Base-by-base conservation (phyloP, 768 basidiomycete genomes). In the Tricholoma terreum region DNA sequence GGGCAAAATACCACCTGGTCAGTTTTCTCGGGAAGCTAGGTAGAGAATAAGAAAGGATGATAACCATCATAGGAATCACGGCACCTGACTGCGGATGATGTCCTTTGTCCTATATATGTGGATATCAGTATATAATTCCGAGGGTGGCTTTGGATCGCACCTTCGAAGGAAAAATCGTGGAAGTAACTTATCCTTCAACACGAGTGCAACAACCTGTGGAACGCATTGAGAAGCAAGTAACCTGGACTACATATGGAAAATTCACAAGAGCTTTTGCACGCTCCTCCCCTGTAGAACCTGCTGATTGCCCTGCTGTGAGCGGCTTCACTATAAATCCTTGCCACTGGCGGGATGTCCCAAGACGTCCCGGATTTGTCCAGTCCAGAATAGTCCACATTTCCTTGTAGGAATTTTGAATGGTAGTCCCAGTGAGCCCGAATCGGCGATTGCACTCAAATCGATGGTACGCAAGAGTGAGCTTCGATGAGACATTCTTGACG, bases 1-100 rank as follows among this genome's bases (percentile, higher is more conserved):
- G 94, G 95, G 65, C 96, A 99, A 65, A 98, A 96, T 5, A 97
- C 92, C 12, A 98, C 90, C 65, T 93, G 78, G 62, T 99, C 96
- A 0, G 81, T 81, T 75, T 99, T 99, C 59, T 79, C 78, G 1
- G 96, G 96, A 2, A 98, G 78, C 89, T 95, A 63, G 2, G 36
- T 12, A 46, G 27, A 11, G 30, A 35, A 46, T 50, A 11, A 58
- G 50, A 35, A 56, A 11, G 1, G 60, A 19, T 21, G 6, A 21
- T 21, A 46, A 21, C 4, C 21, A 17, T 40, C 22, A 12, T 21
- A 50, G 38, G 21, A 30, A 45, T n/a, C 48, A 7, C 52, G 61
- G 45, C 62, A 84, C 87, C 73, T 88, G 89, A 56, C 84, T 71
- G 61, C 78, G 81, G 43, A 92, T 92, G 49, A 92, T 84, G 21